A percentile compares a stretch with the other conserved stretches of the same genome.
Conservation (phyloP, 768 basidiomycete genomes). For the Hypholoma fasciculare region DNA sequence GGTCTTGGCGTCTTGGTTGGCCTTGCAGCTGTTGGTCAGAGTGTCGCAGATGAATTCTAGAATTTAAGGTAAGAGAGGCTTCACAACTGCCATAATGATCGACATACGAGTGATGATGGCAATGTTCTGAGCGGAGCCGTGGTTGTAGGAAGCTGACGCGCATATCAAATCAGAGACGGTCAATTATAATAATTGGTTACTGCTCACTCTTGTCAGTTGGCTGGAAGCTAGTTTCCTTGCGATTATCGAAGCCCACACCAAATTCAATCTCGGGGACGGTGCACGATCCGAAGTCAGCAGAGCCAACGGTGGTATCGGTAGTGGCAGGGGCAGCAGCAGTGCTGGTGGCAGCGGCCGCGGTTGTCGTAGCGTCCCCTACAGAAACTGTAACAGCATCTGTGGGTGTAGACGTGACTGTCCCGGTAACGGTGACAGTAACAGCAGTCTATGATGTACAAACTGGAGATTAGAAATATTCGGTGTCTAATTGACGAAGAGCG, state of each 20-base stretch:
- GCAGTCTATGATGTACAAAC: conserved; percentile 19
- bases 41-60: conserved; percentile 54
- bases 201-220: conserved; percentile 47
- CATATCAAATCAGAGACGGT: too few relatives aligned
- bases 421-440: conserved; percentile 37
- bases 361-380: conserved; percentile 21
- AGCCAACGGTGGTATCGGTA: conserved; percentile 4
- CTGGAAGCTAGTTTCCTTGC: conserved; percentile 60
- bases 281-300: conserved; percentile 54
- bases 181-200: not conserved
- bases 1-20: conserved; percentile 51
- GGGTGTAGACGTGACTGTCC: conserved; percentile 24
- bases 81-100: not conserved
- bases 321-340: conserved; percentile 15
- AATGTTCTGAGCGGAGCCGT: conserved; percentile 56
- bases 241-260: conserved; percentile 53
- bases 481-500: not conserved
- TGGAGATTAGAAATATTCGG: not conserved
- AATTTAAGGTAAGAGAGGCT: not conserved
- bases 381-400: conserved; percentile 27
- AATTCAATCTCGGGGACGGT: conserved; percentile 60
- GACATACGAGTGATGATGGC: conserved; percentile 49
- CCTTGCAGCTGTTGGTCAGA: conserved; percentile 51
- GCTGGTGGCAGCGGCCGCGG: conserved; percentile 19
- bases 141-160: conserved; percentile 41